A percentile compares a stretch with the other conserved stretches of the same genome.
Conservation (phyloP, 441 rosid species). For the Euphorbia neoarborescens region DNA sequence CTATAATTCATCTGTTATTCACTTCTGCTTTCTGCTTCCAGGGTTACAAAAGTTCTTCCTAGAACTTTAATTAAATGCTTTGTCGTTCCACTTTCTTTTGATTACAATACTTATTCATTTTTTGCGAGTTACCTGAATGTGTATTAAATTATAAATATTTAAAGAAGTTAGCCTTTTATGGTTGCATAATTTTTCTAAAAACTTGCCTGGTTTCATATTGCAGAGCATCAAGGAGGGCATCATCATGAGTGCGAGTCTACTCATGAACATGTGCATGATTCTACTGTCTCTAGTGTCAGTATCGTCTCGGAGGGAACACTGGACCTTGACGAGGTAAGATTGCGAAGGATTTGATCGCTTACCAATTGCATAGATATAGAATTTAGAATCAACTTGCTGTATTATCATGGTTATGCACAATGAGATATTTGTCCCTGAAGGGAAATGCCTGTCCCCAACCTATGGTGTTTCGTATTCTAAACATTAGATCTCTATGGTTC, state of each 20-base stretch:
- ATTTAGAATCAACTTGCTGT: background rate
- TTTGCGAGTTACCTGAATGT: background rate
- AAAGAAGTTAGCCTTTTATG: background rate
- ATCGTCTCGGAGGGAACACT: slow-evolving; percentile 60
- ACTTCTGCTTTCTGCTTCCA: slow-evolving; percentile 4
- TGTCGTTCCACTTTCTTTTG: background rate
- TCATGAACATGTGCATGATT: slow-evolving; percentile 58
- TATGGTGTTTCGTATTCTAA: background rate
- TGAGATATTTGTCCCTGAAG: background rate
- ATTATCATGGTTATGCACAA: background rate
- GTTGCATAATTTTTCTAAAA: background rate
- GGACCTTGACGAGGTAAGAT: slow-evolving; percentile 63
- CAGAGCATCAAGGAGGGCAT: slow-evolving; percentile 45
- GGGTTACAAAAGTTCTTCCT: background rate
- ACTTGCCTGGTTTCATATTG: slow-evolving; percentile 10
- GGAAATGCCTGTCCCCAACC: background rate
- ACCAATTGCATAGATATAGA: background rate
- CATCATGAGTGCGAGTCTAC: slow-evolving; percentile 23
- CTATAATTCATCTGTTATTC: background rate
- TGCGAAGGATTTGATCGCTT: background rate
- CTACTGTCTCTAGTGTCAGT: slow-evolving; percentile 60
- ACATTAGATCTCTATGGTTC: background rate
- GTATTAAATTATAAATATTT: background rate
- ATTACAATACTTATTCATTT: no score
- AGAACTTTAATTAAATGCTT: background rate